Evolutionary conservation across 768 basidiomycete species (phyloP).

Genomic region (Albatrellus ellisii): DNA sequence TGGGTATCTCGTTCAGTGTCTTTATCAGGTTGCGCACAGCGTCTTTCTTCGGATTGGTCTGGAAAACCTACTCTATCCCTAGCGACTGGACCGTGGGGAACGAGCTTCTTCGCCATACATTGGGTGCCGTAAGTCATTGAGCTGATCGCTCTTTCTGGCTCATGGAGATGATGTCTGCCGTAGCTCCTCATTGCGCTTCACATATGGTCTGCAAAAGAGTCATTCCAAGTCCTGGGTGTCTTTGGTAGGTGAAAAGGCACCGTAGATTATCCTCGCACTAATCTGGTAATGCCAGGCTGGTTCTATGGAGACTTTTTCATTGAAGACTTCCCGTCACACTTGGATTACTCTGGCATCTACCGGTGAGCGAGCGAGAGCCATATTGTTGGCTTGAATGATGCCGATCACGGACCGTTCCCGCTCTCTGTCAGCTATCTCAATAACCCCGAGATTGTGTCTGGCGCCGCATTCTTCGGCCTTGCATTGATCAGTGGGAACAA

Average conservation of each 20-base stretch:
- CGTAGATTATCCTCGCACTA: not conserved
- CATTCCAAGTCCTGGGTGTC: slow-evolving; percentile 84
- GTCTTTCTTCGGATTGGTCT: slow-evolving; percentile 75
- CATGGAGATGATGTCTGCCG: slow-evolving; percentile 1
- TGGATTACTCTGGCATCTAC: slow-evolving; percentile 97
- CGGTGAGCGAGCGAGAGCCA: slow-evolving; percentile 42
- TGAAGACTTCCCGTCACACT: slow-evolving; percentile 78
- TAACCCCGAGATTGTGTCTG: slow-evolving; percentile 94
- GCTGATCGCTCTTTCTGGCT: not conserved
- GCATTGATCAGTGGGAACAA: slow-evolving; percentile 87
- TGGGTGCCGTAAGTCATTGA: slow-evolving; percentile 58
- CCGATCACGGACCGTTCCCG: not conserved
- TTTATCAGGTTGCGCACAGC: slow-evolving; percentile 35
- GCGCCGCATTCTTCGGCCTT: slow-evolving; percentile 89
- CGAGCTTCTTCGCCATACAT: slow-evolving; percentile 74
- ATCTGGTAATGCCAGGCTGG: slow-evolving; percentile 53
- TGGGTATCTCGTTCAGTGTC: not conserved
- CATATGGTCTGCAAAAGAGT: slow-evolving; percentile 82
- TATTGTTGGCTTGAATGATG: not conserved
- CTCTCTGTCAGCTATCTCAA: slow-evolving; percentile 81
- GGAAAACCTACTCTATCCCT: slow-evolving; percentile 82
- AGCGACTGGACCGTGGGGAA: slow-evolving; percentile 79
- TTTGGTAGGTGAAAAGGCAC: slow-evolving; percentile 46
- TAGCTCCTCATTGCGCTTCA: slow-evolving; percentile 81
- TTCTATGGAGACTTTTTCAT: slow-evolving; percentile 98